Evolutionary conservation across 2,329 filamentous ascomycete species (phyloP), one percentile per base, ranked within the genome.

Genomic region (Didymella keratinophila): DNA sequence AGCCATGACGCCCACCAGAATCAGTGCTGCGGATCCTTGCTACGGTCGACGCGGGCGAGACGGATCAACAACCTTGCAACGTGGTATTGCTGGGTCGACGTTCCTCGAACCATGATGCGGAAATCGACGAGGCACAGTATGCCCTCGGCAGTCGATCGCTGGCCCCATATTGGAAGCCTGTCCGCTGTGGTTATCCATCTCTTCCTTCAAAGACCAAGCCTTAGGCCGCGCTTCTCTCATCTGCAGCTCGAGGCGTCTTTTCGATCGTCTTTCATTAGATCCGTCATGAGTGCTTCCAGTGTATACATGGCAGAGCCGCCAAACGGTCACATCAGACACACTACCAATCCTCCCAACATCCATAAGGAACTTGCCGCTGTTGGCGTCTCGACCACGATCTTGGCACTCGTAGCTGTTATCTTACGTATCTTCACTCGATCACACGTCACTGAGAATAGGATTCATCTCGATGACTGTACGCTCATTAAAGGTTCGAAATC

Each of bases 371-470:
- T 52, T 12, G 34, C 34, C 14, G 49, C 28, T 25, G 28, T 52
- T 25, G 30, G 42, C 21, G 32, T 46, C 25, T 46, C 41, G 25
- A 53, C 43, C 7, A 52, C 50, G 3, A 18, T 59, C 14, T 1
- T 59, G 8, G 59, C 56, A 16, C 10, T 47, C 12, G 18, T 52
- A 9, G 46, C 42, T 3, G 52, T 62, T 11, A 21, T 28, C 14
- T 25, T 62, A 20, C 27, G 59, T 3, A 44, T 62, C 16, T 59
- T 56, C 18, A 59, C 56, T 8, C 47, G 56, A 39, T 20, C 30
- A 11, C 28, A 44, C 28, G 47, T 59, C 3, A 59, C 52, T 9
- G 34, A 51, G 43, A 45, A 42, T 27, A 56, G 55, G 4, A 39
- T 58, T 3, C 25, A 52, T 18, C 25, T 51, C 10, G 48, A 62